A percentile compares a stretch with the other conserved stretches of the same genome.
These are phyloP conservation scores for Endocarpon pusillum DNA, from an alignment of 495 filamentous ascomycete genomes.

Conservation along the genomic window DNA sequence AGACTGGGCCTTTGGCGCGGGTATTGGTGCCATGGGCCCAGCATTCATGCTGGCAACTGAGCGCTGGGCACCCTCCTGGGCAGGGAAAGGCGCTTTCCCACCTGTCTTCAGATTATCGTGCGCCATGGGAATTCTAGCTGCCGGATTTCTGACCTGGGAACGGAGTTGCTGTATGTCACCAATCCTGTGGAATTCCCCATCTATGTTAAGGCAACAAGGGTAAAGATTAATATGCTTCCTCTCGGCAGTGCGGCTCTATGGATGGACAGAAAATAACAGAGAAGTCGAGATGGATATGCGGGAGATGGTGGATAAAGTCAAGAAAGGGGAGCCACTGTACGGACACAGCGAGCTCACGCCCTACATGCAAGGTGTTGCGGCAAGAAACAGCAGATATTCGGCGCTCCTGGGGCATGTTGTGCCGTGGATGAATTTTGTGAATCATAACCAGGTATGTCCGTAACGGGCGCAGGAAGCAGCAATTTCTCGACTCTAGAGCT, in stretches of 20 bases:
- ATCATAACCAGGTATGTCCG: conserved; percentile 58
- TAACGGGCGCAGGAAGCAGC: neutral
- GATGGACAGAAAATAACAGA: conserved; percentile 74
- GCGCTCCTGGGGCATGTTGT: conserved; percentile 65
- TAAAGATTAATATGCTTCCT: neutral
- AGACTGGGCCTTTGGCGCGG: conserved; percentile 59
- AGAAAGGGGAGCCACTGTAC: conserved; percentile 81
- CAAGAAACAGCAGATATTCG: conserved; percentile 81
- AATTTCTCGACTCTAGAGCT: neutral
- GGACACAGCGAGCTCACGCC: conserved; percentile 58
- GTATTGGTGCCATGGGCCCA: conserved; percentile 49
- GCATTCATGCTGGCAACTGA: conserved; percentile 62
- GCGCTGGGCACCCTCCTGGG: conserved; percentile 60
- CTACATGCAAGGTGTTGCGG: conserved; percentile 85
- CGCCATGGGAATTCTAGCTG: conserved; percentile 52
- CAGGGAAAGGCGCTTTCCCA: conserved; percentile 62
- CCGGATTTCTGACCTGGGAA: conserved; percentile 66
- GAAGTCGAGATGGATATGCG: conserved; percentile 93
- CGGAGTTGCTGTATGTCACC: conserved; percentile 42
- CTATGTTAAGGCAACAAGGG: too few species aligned
- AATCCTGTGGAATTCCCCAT: too few species aligned
- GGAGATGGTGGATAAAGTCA: conserved; percentile 93
- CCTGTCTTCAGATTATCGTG: conserved; percentile 63
- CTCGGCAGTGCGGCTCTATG: conserved; percentile 63
- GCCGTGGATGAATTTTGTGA: conserved; percentile 96